These are phyloP conservation scores for Wilhelminamyces savonicus DNA, from an alignment of 805 yeast species.

Conservation along the genomic window DNA sequence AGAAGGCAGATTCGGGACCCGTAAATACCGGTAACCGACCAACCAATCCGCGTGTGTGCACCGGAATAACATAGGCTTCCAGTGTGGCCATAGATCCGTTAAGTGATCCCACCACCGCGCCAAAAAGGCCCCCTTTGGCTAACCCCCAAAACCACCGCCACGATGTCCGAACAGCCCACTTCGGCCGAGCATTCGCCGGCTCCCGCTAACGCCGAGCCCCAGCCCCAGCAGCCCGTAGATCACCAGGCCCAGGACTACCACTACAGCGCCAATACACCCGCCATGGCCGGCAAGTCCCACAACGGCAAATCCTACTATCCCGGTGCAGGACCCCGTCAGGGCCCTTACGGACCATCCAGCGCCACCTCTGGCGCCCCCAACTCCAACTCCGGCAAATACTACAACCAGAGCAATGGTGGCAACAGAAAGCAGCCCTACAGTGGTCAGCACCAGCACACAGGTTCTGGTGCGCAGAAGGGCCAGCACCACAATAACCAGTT, in stretches of 20 bases:
- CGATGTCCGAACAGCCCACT: slow-evolving; percentile 1
- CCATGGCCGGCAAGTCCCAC: too few species aligned
- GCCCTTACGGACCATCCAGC: too few species aligned
- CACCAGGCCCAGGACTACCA: slow-evolving; percentile 9
- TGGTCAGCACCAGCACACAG: slow-evolving; percentile 2
- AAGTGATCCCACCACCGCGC: too few species aligned
- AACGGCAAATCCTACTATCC: background rate
- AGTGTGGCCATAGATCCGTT: too few species aligned
- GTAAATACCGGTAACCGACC: too few species aligned
- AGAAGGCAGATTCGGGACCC: too few species aligned
- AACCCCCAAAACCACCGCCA: slow-evolving; percentile 2
- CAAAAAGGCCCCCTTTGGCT: background rate
- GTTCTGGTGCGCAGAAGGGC: slow-evolving; percentile 7
- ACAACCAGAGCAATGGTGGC: slow-evolving; percentile 4
- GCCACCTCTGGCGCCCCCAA: too few species aligned
- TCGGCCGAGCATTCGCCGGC: too few species aligned
- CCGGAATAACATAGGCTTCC: too few species aligned
- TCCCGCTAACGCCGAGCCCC: slow-evolving; percentile 4
- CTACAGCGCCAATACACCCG: slow-evolving; percentile 5
- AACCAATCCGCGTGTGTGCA: too few species aligned
- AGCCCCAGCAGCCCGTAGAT: slow-evolving; percentile 11
- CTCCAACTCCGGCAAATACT: too few species aligned
- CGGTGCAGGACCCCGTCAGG: background rate
- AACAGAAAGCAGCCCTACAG: slow-evolving; percentile 9
- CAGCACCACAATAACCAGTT: slow-evolving; percentile 13